A percentile compares a stretch with the other conserved stretches of the same genome.
phyloP scores from a whole-genome alignment of 2,329 filamentous ascomycete species.

The Arachnomyces sp. region DNA sequence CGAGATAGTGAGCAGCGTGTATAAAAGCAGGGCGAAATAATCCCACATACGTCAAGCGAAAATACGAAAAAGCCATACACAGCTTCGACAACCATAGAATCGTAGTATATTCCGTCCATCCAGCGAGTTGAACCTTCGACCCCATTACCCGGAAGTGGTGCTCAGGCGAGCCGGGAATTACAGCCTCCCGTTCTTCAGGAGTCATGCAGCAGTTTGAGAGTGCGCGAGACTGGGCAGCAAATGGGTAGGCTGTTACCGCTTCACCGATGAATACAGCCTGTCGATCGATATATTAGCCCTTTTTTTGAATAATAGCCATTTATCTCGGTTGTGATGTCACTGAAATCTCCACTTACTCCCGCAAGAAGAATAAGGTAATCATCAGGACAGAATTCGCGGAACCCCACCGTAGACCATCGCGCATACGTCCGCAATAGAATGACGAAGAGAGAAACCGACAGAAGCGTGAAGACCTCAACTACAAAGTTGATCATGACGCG shows the following conservation, averaged over 20 bases:
- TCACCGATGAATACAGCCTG: conserved; percentile 46
- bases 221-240: conserved; percentile 42
- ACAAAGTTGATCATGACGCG: no score
- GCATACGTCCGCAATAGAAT: conserved; percentile 46
- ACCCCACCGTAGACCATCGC: conserved; percentile 41
- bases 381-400: conserved; percentile 45
- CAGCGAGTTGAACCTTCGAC: conserved; percentile 45
- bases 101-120: conserved; percentile 47
- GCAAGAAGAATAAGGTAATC: conserved; percentile 53
- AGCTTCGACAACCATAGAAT: conserved; percentile 47
- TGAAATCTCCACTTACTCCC: conserved; percentile 33
- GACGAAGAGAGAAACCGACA: conserved; percentile 42
- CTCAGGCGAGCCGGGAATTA: conserved; percentile 40
- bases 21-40: no score
- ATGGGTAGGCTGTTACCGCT: conserved; percentile 42
- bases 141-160: conserved; percentile 44
- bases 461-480: conserved; percentile 42
- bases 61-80: conserved; percentile 51
- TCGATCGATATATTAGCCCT: not conserved
- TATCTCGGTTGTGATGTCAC: not conserved
- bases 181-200: conserved; percentile 37
- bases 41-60: conserved; percentile 43
- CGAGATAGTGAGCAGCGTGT: no score
- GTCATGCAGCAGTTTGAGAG: conserved; percentile 53
- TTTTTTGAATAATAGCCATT: not conserved